These are phyloP conservation scores for Saturnispora gosingensis DNA, from an alignment of 805 yeast genomes.

Conservation along the genomic window DNA sequence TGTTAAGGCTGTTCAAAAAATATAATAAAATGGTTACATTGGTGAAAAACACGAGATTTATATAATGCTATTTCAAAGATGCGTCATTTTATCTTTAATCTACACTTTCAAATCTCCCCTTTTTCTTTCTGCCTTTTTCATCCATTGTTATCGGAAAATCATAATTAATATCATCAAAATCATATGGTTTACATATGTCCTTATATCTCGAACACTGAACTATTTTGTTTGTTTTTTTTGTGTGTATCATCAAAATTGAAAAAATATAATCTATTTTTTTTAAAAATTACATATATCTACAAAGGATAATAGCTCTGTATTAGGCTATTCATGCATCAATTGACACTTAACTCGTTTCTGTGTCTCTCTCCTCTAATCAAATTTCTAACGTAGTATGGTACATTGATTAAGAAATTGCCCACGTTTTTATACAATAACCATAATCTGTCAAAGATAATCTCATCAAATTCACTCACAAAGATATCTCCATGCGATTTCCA, in stretches of 20 bases:
- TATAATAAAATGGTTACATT: not conserved
- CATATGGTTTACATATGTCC: not conserved
- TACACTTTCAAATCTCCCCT: not conserved
- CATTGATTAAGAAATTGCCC: slow-evolving; percentile 3
- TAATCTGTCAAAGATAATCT: slow-evolving; percentile 13
- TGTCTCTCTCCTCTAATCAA: not conserved
- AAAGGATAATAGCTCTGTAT: not conserved
- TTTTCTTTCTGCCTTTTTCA: not conserved
- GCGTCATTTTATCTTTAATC: not conserved
- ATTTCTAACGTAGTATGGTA: slow-evolving; percentile 1
- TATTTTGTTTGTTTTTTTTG: not conserved
- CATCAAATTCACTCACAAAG: slow-evolving; percentile 19
- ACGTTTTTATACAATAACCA: slow-evolving; percentile 12
- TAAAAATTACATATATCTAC: not conserved
- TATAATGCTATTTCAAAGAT: not conserved
- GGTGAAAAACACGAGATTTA: not conserved
- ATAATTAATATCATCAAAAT: not conserved
- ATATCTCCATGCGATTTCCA: slow-evolving; percentile 20
- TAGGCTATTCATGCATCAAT: not conserved
- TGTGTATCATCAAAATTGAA: not conserved
- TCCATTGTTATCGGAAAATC: not conserved
- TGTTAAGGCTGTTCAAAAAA: slow-evolving; percentile 39
- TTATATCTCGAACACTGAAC: not conserved
- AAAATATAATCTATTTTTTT: not conserved
- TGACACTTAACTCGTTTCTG: not conserved